Evolutionary conservation across 331 rosid genomes (phyloP), one percentile per base, ranked within the genome.

Genomic region (Arachis monticola): DNA sequence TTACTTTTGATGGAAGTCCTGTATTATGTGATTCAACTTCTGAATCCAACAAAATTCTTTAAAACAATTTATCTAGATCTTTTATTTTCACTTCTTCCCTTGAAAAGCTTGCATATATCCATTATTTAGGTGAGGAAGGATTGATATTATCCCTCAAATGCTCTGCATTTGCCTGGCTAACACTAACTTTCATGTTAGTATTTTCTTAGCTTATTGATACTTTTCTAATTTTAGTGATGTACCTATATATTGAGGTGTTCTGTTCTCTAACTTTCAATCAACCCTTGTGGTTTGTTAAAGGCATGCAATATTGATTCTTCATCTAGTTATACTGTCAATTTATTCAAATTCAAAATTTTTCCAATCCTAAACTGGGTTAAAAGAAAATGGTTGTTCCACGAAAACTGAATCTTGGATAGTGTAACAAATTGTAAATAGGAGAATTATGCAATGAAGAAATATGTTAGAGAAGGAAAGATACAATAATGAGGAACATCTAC

Each of bases 311-410:
- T 9, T 30, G n/a, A 32, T 14, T 4, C 32, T 35, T 30, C 44
- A 46, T 70, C 12, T 40, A 13, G 10, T 45, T 13, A 66, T 9
- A 50, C n/a, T 1, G 4, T 32, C 66, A 7, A 45, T 35, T 35
- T 48, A 35, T 60, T 59, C 56, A 45, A 48, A 68, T 76, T 51
- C 57, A 50, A 13, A 50, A 50, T 50, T 50, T 3, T 50, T 13
- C 55, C 14, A 9, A 50, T 50, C 55, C 10, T 22, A 22, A 22
- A 22, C 22, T 22, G 22, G 22, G 22, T 22, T 22, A 22, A 22
- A 22, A 22, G 22, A 22, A 22, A 22, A 22, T 22, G 22, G 22
- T 22, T 22, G 22, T 22, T 22, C 22, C 22, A 22, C 22, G 22
- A 22, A 22, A 22, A 22, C 22, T 22, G 22, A 22, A 22, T 22